Conservation (phyloP, 768 basidiomycete genomes). For the Mycena filopes region DNA sequence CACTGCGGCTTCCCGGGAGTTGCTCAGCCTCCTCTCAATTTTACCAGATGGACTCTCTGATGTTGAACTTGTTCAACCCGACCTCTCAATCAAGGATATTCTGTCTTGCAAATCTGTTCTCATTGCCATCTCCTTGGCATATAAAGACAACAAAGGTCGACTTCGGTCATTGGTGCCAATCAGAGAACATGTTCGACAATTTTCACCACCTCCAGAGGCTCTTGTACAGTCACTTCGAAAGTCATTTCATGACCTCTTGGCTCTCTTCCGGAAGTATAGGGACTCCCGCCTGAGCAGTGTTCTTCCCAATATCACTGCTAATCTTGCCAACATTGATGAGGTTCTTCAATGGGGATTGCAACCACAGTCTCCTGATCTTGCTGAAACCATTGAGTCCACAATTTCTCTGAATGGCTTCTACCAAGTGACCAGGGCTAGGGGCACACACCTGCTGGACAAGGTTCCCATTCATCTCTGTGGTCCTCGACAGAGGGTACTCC, state of each 20-base stretch:
- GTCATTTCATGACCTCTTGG: not conserved
- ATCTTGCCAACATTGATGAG: not conserved
- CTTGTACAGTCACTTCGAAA: not conserved
- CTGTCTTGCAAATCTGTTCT: too few relatives aligned
- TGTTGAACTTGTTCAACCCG: too few relatives aligned
- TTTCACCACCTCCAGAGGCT: not conserved
- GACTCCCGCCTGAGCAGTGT: not conserved
- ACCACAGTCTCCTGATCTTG: not conserved
- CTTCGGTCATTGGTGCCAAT: not conserved
- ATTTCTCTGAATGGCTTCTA: not conserved
- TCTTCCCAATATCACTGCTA: not conserved
- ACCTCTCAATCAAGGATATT: too few relatives aligned
- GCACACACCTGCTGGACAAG: not conserved
- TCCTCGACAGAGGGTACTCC: not conserved
- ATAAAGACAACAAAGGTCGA: too few relatives aligned
- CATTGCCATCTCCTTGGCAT: too few relatives aligned
- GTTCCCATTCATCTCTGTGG: not conserved
- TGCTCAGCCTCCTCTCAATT: too few relatives aligned
- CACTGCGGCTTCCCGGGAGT: too few relatives aligned
- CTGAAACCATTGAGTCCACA: not conserved
- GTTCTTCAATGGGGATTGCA: not conserved
- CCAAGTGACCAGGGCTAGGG: not conserved
- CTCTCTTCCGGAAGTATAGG: not conserved
- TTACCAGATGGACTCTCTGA: too few relatives aligned
- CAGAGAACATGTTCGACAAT: not conserved